Base-by-base conservation (phyloP, 495 filamentous ascomycete genomes). In the Friedmanniomyces simplex region DNA sequence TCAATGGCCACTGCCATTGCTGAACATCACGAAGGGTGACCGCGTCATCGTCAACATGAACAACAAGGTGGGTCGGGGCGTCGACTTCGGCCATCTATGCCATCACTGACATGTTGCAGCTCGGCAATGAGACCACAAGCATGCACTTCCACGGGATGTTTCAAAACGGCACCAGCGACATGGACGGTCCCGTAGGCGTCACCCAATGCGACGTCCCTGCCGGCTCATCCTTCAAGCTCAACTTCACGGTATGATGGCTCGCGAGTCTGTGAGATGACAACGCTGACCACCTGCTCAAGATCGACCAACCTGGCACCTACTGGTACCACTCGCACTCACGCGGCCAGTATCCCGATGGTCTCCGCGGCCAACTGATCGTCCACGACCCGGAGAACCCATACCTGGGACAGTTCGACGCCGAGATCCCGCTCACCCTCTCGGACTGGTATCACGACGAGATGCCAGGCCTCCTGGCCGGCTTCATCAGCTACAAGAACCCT, bases 61-160 rank as follows among this genome's bases (percentile, higher is more conserved):
- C 62, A 94, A 94, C 68, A 74, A 77, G 21, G 59, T 62, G 2
- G 8, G 59, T 20, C 36, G 6, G 20, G 20, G 8, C 1, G 2
- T 16, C 16, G 24, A n/a, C 43, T 20, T 11, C 30, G 30, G 20
- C 26, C n/a, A 52, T 4, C 13, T 3, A 8, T 8, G 12, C 22
- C 11, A n/a, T 12, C 2, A 20, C 46, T 57, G 32, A 61, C 37
- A 11, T 2, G 5, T 18, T 11, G 20, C 32, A 62, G 59, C 77
- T 94, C 5, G 85, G 81, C 12, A 80, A 90, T 64, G 76, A 89
- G 63, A 72, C 72, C 25, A 84, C 86, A 1, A 80, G 79, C 34
- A 70, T 93, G 4, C 88, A 94, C 72, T 94, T 83, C 68, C 88
- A 94, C 67, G 88, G 88, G 20, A 75, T 91, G 64, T 87, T 78